Conservation (phyloP, 2,329 filamentous ascomycete genomes). For the Dothideomycetidae sp. region DNA sequence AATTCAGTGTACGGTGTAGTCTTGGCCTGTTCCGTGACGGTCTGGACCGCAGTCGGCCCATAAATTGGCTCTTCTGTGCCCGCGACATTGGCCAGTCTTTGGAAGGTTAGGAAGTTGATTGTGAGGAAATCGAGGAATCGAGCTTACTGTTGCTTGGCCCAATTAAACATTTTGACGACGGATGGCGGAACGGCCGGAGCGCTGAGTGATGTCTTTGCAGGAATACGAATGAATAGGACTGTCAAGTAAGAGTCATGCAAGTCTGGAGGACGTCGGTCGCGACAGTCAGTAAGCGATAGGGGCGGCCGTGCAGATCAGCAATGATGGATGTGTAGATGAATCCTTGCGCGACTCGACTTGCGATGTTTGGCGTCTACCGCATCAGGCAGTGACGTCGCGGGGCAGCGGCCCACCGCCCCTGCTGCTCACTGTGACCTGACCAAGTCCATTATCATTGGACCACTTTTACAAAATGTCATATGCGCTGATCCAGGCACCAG, state of each 20-base stretch:
- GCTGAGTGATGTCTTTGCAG: too few relatives aligned
- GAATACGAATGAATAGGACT: background rate
- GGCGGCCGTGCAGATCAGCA: too few relatives aligned
- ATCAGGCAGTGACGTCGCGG: conserved; percentile 6
- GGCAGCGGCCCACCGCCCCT: too few relatives aligned
- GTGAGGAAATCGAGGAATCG: too few relatives aligned
- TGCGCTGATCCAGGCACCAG: too few relatives aligned
- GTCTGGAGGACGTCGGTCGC: too few relatives aligned
- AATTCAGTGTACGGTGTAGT: conserved; percentile 68
- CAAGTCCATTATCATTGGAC: too few relatives aligned
- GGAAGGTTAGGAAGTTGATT: conserved; percentile 10
- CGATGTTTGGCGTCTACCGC: conserved; percentile 7
- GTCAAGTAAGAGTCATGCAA: background rate
- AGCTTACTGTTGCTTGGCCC: conserved; percentile 80
- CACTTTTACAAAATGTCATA: too few relatives aligned
- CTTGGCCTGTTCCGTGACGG: conserved; percentile 69
- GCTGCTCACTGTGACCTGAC: too few relatives aligned
- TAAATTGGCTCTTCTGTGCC: conserved; percentile 96
- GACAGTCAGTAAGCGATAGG: too few relatives aligned
- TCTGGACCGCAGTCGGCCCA: conserved; percentile 72
- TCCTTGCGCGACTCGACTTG: too few relatives aligned
- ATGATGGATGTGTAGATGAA: too few relatives aligned
- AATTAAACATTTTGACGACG: conserved; percentile 62
- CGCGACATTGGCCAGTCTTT: conserved; percentile 58
- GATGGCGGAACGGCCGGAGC: background rate